Evolutionary conservation across 116 monocot species (phyloP).

Genomic region (Dioscorea cayenensis): DNA sequence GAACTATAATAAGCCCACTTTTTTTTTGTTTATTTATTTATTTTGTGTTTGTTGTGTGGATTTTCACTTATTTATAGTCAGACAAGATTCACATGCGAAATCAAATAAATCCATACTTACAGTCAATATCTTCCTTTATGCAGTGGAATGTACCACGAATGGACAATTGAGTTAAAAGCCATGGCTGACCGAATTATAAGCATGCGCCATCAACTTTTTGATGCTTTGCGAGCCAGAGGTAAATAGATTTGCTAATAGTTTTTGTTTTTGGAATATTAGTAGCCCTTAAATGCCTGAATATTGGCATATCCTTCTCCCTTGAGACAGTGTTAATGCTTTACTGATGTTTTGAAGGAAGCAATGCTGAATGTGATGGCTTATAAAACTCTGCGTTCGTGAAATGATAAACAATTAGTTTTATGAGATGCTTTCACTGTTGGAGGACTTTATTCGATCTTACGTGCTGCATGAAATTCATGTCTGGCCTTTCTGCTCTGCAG

Average conservation of each 20-base stretch:
- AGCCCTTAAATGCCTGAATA: background rate
- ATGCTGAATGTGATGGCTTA: background rate
- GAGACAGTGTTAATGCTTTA: background rate
- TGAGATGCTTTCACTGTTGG: too few relatives aligned
- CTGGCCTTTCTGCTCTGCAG: conserved; percentile 20
- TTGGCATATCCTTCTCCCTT: background rate
- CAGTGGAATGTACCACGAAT: conserved; percentile 76
- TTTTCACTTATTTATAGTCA: background rate
- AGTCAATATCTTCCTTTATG: background rate
- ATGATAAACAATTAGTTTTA: too few relatives aligned
- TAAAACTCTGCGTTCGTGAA: background rate
- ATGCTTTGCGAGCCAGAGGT: conserved; percentile 77
- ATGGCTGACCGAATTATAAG: conserved; percentile 98
- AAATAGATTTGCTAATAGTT: conserved; percentile 8
- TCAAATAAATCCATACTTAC: background rate
- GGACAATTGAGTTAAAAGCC: conserved; percentile 91
- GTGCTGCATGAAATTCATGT: background rate
- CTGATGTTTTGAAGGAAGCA: background rate
- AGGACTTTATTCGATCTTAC: background rate
- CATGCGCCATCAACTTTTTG: conserved; percentile 84
- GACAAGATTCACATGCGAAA: background rate
- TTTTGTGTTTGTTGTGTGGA: background rate
- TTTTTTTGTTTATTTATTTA: background rate
- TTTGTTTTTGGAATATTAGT: background rate
- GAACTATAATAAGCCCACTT: too few relatives aligned